A percentile compares a stretch with the other conserved stretches of the same genome.
These are phyloP conservation scores for Psilocybe cyanescens DNA, from an alignment of 768 basidiomycete genomes.

Conservation along the genomic window DNA sequence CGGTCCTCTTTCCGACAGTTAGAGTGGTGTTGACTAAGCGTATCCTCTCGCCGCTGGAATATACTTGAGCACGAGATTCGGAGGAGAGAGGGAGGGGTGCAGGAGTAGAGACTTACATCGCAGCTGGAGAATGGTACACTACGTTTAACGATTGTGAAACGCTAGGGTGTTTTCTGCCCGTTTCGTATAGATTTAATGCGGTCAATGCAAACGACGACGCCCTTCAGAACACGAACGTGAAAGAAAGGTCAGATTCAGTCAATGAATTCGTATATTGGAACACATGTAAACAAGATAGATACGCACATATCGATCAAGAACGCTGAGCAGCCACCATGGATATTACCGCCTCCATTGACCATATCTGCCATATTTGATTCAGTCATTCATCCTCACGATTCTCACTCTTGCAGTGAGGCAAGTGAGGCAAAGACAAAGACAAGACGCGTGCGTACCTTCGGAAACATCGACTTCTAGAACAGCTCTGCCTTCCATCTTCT, in stretches of 20 bases:
- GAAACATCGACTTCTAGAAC: constrained; percentile 44
- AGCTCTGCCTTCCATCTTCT: constrained; percentile 43
- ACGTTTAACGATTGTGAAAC: constrained; percentile 59
- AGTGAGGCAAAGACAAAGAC: too few relatives aligned
- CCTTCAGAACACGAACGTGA: constrained; percentile 25
- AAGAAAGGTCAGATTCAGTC: neutral
- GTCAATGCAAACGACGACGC: constrained; percentile 53
- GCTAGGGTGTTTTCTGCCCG: constrained; percentile 25
- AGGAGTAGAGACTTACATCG: constrained; percentile 34
- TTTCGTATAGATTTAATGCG: constrained; percentile 32
- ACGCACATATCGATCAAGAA: constrained; percentile 55
- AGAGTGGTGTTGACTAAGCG: constrained; percentile 57
- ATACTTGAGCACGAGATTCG: neutral
- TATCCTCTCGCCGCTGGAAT: constrained; percentile 49
- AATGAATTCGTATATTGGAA: too few relatives aligned
- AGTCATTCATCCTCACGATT: too few relatives aligned
- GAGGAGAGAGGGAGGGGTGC: neutral
- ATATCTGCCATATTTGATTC: constrained; percentile 41
- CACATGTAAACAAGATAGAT: neutral
- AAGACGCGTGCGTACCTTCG: constrained; percentile 33
- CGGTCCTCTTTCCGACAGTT: constrained; percentile 46
- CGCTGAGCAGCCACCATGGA: constrained; percentile 60
- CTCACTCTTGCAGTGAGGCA: too few relatives aligned
- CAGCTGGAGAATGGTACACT: constrained; percentile 61
- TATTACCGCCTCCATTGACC: constrained; percentile 45